Evolutionary conservation across 164 flowering plant genomes (phyloP).

Genomic region (Euptelea pleiosperma): DNA sequence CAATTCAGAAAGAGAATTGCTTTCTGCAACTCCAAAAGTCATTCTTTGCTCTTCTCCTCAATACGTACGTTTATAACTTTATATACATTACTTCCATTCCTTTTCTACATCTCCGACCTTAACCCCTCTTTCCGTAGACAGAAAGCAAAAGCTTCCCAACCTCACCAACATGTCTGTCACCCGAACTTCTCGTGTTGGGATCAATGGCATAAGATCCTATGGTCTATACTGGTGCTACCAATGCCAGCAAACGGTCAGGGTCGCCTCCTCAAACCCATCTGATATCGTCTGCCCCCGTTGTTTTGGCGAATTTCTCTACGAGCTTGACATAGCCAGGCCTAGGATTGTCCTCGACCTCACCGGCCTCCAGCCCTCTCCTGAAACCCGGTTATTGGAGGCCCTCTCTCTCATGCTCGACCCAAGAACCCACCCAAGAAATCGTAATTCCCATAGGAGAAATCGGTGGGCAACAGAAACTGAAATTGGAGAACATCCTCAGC

Average conservation of each 20-base stretch:
- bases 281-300: slow-evolving; percentile 76
- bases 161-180: slow-evolving; percentile 34
- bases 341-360: slow-evolving; percentile 35
- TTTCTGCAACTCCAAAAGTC: slow-evolving; percentile 26
- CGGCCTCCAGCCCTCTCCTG: slow-evolving; percentile 46
- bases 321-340: slow-evolving; percentile 40
- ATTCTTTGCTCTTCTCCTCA: slow-evolving; percentile 17
- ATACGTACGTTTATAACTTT: neutral
- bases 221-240: slow-evolving; percentile 75
- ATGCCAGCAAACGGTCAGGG: slow-evolving; percentile 50
- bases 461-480: slow-evolving; percentile 22
- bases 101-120: neutral
- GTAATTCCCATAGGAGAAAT: slow-evolving; percentile 20
- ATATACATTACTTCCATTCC: neutral
- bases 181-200: slow-evolving; percentile 18
- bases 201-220: slow-evolving; percentile 27
- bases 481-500: slow-evolving; percentile 24
- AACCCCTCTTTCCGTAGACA: neutral
- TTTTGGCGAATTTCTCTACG: slow-evolving; percentile 54
- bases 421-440: slow-evolving; percentile 18
- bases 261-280: slow-evolving; percentile 35
- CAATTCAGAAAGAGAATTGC: slow-evolving; percentile 20
- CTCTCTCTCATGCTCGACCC: slow-evolving; percentile 52
- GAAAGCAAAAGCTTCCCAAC: neutral
- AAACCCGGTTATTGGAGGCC: slow-evolving; percentile 61